Evolutionary conservation across 257 asterid genomes (phyloP).

Genomic region (Solanum appendiculatum): DNA sequence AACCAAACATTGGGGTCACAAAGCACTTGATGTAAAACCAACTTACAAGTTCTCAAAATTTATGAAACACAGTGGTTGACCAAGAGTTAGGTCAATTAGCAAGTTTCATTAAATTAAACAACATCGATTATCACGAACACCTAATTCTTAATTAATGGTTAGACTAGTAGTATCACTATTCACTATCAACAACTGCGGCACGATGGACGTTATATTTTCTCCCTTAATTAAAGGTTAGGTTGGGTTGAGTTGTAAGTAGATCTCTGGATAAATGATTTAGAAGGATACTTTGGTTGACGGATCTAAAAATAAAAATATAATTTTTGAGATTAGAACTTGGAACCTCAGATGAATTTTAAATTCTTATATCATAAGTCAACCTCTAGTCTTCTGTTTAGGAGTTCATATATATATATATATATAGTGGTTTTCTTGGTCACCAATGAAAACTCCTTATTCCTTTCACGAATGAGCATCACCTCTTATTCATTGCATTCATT

Average conservation of each 20-base stretch:
- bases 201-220: not conserved
- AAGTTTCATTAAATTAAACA: not conserved
- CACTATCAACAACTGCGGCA: not conserved
- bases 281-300: no score
- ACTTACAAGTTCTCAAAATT: not conserved
- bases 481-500: not conserved
- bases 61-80: not conserved
- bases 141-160: not conserved
- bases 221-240: not conserved
- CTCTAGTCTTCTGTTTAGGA: no score
- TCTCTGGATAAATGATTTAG: not conserved
- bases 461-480: not conserved
- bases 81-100: not conserved
- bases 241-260: no score
- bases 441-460: no score
- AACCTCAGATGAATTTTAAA: no score
- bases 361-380: no score
- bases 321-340: no score
- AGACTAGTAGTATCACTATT: not conserved
- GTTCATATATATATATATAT: no score
- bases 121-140: not conserved
- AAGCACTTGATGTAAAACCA: not conserved
- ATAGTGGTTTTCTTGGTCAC: no score
- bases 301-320: no score
- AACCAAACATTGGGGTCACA: not conserved